Percentiles rank a stretch among this genome's conserved stretches.
These are phyloP conservation scores for Paramecium sonneborni DNA, from an alignment of 73 alveolate genomes.

Conservation along the genomic window DNA sequence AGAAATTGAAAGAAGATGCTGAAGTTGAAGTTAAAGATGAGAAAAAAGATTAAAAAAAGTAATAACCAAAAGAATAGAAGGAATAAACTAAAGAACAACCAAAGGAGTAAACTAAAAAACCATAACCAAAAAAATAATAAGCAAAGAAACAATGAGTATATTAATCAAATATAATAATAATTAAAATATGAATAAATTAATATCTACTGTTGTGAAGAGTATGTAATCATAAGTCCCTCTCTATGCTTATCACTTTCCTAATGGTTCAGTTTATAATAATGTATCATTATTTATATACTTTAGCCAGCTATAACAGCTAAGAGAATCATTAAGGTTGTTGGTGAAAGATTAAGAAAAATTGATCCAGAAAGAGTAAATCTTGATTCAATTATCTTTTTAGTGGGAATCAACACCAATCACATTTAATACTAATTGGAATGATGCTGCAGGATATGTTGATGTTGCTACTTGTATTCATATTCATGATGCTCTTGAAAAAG, in stretches of 20 bases:
- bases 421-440: slow-evolving; percentile 86
- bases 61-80: slow-evolving; percentile 29
- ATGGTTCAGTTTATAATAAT: not conserved
- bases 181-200: slow-evolving; percentile 19
- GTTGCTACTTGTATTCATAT: slow-evolving; percentile 82
- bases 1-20: slow-evolving; percentile 84
- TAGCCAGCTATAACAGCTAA: slow-evolving; percentile 72
- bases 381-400: slow-evolving; percentile 47
- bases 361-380: slow-evolving; percentile 69
- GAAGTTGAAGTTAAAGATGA: slow-evolving; percentile 66
- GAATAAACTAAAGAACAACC: slow-evolving; percentile 18
- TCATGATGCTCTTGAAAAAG: slow-evolving; percentile 91
- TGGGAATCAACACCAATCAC: slow-evolving; percentile 92
- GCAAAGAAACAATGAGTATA: slow-evolving; percentile 40
- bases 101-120: not conserved
- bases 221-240: not conserved
- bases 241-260: slow-evolving; percentile 14
- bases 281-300: not conserved
- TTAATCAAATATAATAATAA: slow-evolving; percentile 13
- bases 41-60: slow-evolving; percentile 16
- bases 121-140: not conserved
- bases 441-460: slow-evolving; percentile 77
- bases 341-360: slow-evolving; percentile 83
- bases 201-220: not conserved
- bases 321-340: slow-evolving; percentile 84